Conservation (phyloP, 1,284 basidiomycete species). For the Rhodotorula sp. region DNA sequence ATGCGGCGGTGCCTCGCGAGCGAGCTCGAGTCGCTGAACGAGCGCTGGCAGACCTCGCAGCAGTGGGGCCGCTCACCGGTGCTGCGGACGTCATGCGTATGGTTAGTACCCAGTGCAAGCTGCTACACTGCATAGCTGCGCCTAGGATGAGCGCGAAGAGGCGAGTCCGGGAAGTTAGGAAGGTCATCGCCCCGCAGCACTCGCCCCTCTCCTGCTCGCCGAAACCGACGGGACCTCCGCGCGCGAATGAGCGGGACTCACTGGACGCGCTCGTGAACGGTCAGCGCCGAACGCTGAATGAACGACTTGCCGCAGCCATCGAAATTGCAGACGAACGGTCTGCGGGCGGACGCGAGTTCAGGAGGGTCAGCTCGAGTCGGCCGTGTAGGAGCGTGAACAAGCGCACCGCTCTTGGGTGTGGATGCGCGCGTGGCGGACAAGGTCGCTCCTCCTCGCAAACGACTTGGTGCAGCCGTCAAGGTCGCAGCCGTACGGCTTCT, state of each 20-base stretch:
- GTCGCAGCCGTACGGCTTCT: slow-evolving; percentile 44
- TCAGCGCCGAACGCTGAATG: slow-evolving; percentile 48
- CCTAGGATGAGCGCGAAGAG: not conserved
- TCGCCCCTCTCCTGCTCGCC: too few species aligned
- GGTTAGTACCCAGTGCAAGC: not conserved
- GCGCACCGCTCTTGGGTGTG: slow-evolving; percentile 49
- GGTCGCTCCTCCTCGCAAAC: slow-evolving; percentile 56
- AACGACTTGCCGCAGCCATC: slow-evolving; percentile 44
- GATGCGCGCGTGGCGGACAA: slow-evolving; percentile 55
- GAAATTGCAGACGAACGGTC: slow-evolving; percentile 50
- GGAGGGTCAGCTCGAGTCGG: not conserved
- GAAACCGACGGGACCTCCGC: too few species aligned
- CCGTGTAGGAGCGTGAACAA: not conserved
- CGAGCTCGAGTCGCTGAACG: slow-evolving; percentile 59
- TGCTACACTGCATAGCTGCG: not conserved
- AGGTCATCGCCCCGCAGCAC: not conserved
- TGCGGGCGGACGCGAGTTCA: not conserved
- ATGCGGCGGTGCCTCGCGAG: slow-evolving; percentile 58
- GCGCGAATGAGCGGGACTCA: slow-evolving; percentile 14
- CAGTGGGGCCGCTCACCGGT: slow-evolving; percentile 61
- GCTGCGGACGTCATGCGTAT: slow-evolving; percentile 27
- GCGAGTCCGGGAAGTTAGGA: not conserved
- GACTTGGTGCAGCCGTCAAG: slow-evolving; percentile 53
- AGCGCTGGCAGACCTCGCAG: slow-evolving; percentile 54
- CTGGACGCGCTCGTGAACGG: slow-evolving; percentile 48